Evolutionary conservation across 495 filamentous ascomycete genomes (phyloP).

Genomic region (Hypoxylon crocopeplum): DNA sequence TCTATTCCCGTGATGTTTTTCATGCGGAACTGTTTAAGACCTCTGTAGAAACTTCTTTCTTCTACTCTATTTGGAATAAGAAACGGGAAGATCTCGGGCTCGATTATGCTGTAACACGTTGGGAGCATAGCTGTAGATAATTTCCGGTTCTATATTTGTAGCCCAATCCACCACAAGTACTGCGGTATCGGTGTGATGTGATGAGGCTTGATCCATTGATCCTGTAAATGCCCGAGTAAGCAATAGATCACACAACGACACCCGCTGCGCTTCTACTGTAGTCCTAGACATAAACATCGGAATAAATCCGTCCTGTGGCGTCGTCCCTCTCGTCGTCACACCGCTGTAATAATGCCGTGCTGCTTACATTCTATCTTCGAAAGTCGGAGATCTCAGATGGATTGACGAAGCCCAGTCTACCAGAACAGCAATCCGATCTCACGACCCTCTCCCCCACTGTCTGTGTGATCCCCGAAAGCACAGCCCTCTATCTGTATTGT

Average conservation of each 20-base stretch:
- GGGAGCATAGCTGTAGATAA: neutral
- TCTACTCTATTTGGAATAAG: neutral
- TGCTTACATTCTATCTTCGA: conserved; percentile 1
- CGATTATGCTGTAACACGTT: neutral
- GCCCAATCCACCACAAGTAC: too few species aligned
- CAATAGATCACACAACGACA: conserved; percentile 7
- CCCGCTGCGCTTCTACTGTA: neutral
- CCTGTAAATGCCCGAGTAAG: neutral
- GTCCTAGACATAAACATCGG: neutral
- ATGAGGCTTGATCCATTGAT: conserved; percentile 13
- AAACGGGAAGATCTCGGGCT: neutral
- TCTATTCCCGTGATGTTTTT: conserved; percentile 4
- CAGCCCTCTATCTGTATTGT: neutral
- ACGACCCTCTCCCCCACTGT: conserved; percentile 7
- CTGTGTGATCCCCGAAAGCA: conserved; percentile 15
- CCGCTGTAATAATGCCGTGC: conserved; percentile 13
- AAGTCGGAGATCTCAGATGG: conserved; percentile 1
- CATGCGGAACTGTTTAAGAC: conserved; percentile 13
- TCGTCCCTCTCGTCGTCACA: conserved; percentile 3
- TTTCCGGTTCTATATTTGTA: too few species aligned
- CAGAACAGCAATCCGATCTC: too few species aligned
- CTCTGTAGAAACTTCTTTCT: neutral
- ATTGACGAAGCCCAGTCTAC: conserved; percentile 1
- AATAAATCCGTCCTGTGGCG: neutral
- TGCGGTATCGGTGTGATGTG: conserved; percentile 30